A percentile compares a stretch with the other conserved stretches of the same genome.
Conservation (phyloP, 306 rosid species). For the Begonia loranthoides region DNA sequence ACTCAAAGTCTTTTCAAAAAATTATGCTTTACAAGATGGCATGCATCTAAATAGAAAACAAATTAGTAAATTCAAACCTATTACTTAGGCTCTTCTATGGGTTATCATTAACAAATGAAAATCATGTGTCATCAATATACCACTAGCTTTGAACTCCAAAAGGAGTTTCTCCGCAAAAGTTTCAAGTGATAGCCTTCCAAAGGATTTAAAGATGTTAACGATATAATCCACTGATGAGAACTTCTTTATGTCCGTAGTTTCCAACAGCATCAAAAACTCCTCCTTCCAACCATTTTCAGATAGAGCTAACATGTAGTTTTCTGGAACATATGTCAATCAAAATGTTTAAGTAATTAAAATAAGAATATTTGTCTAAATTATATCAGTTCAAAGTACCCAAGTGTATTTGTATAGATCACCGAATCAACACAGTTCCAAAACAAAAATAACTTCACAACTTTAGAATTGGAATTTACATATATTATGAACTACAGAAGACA, state of each 20-base stretch:
- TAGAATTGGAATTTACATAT: too few relatives aligned
- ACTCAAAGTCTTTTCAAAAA: constrained; percentile 1
- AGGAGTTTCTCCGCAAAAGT: constrained; percentile 55
- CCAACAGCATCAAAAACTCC: constrained; percentile 52
- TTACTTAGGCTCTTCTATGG: not conserved
- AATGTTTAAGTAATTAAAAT: constrained; percentile 1
- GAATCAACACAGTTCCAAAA: too few relatives aligned
- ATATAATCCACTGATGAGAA: constrained; percentile 28
- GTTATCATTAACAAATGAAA: not conserved
- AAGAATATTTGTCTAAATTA: too few relatives aligned
- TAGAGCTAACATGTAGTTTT: constrained; percentile 63
- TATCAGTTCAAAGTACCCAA: too few relatives aligned
- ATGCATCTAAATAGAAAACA: constrained; percentile 11
- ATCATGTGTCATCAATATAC: constrained; percentile 25
- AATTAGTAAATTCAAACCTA: not conserved
- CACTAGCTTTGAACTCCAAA: constrained; percentile 31
- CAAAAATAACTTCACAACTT: too few relatives aligned
- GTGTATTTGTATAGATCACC: too few relatives aligned
- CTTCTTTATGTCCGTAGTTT: constrained; percentile 37
- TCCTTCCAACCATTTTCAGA: constrained; percentile 53
- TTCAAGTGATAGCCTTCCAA: constrained; percentile 57
- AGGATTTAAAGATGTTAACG: constrained; percentile 38
- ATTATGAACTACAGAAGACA: too few relatives aligned
- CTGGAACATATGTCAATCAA: constrained; percentile 36
- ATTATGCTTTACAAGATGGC: constrained; percentile 1